Base-by-base conservation (phyloP, 208 protist genomes). In the Leishmania tarentolae region DNA sequence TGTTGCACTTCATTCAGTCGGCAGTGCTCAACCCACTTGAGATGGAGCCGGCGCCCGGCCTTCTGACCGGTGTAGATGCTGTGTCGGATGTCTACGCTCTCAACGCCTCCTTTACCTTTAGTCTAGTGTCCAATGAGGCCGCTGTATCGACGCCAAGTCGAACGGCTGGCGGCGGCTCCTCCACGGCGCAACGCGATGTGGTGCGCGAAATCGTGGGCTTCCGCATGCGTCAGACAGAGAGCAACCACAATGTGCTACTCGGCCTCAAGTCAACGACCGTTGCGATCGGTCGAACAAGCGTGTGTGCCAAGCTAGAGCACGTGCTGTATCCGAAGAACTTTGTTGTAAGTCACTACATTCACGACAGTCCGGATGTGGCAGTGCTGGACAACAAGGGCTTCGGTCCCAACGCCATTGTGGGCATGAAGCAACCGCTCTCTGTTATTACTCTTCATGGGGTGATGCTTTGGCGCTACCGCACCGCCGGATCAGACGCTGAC, bases 301-400 rank as follows among this genome's bases (percentile, higher is more conserved):
- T 98, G 8, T 96, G 94, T 79, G 86, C 88, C 19, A 90, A 94
- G 77, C 87, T 98, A 42, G 91, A 93, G 82, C 90, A 95, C 80
- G 93, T 91, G 78, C 85, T 96, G 31, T 98, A 98, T 75, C 94
- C 94, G 3, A 89, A 88, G 53, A 89, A 78, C 68, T 96, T 96
- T 69, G 70, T 46, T 11, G 92, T 95, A 3, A 72, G 81, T 21
- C 94, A 97, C 81, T 90, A 87, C 76, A 57, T 97, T 21, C 92
- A 96, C 83, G 78, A 83, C 80, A 95, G 86, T 72, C 81, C 91
- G 2, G 85, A 88, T 76, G 92, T 93, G 19, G 83, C 83, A 24
- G 87, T 95, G 50, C 83, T 97, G 59, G 93, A 96, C 80, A 94
- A 95, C 80, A 87, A 88, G 42, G 90, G 89, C 3, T 87, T 87